Conservation (phyloP, 116 monocot species). For the Zostera marina region DNA sequence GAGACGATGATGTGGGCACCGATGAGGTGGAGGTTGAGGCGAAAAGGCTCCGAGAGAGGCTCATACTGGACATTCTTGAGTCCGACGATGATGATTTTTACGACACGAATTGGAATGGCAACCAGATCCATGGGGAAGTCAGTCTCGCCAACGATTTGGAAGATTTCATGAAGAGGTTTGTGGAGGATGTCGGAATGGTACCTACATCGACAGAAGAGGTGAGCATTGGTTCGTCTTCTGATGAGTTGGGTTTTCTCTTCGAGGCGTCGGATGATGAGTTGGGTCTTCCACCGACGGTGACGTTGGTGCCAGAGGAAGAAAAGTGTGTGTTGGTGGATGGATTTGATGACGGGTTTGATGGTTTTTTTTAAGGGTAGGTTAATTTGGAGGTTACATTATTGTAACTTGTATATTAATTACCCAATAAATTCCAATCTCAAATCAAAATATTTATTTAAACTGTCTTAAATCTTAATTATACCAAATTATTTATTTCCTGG, state of each 20-base stretch:
- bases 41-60: slow-evolving; percentile 7
- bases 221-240: background rate
- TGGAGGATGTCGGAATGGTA: slow-evolving; percentile 7
- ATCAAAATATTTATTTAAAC: too few relatives aligned
- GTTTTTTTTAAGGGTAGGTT: slow-evolving; percentile 20
- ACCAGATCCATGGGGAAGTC: background rate
- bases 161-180: slow-evolving; percentile 15
- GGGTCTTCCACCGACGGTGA: slow-evolving; percentile 51
- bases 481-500: too few relatives aligned
- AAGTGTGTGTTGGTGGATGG: slow-evolving; percentile 1
- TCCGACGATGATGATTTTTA: slow-evolving; percentile 1
- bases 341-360: background rate
- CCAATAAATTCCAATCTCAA: too few relatives aligned
- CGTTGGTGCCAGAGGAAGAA: slow-evolving; percentile 1
- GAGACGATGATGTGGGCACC: background rate
- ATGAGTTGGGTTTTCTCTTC: slow-evolving; percentile 46
- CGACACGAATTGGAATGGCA: background rate
- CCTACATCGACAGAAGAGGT: background rate
- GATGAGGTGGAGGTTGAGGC: slow-evolving; percentile 1
- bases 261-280: slow-evolving; percentile 90
- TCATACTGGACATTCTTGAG: slow-evolving; percentile 9
- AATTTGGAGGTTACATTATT: background rate
- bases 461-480: too few relatives aligned
- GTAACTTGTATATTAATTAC: too few relatives aligned
- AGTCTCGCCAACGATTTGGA: slow-evolving; percentile 8